Base-by-base conservation (phyloP, 164 flowering plant species). In the Berberis thunbergii region DNA sequence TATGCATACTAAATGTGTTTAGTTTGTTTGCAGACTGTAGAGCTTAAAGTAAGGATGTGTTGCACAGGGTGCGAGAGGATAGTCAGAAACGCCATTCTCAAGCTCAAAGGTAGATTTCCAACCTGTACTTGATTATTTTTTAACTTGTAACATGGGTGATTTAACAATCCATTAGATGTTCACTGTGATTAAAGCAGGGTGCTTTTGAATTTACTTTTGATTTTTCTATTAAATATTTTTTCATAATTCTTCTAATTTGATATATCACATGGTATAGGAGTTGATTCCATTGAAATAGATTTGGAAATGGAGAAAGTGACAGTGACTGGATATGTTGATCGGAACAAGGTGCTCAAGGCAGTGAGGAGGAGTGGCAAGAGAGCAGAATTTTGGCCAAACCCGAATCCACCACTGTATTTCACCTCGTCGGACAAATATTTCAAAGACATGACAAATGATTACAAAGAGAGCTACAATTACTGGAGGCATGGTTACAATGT, bases 31-130 rank as follows among this genome's bases (percentile, higher is more conserved):
- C 76, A 94, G 98, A 91, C 87, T 3, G 90, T 95, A 64, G 97
- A 95, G 74, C 94, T 95, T 55, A 85, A 86, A 74, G 99, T 95
- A 5, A 73, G 99, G 78, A 95, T 95, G 97, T 95, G 99, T 73
- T 95, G 97, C 84, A 76, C 80, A 2, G 99, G 97, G 13, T 95
- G 26, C 26, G 26, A 26, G 26, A 26, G 26, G 26, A 26, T 26
- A 26, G 99, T 69, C 97, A 87, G 77, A 71, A 77, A 83, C 13
- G 91, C 97, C 39, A 80, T 95, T 68, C 69, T 54, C 71, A 91
- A 91, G 76, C 97, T 91, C 40, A 83, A 80, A 95, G 97, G 99
- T 87, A 68, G 13, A 39, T 57, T 9, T 52, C 1, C 3, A 2
- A 5, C 44, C 7, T 13, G 39, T 56, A 56, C 39, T 1, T 39